These are phyloP conservation scores for Lachnellula occidentalis DNA, from an alignment of 2,329 filamentous ascomycete genomes.

Conservation along the genomic window DNA sequence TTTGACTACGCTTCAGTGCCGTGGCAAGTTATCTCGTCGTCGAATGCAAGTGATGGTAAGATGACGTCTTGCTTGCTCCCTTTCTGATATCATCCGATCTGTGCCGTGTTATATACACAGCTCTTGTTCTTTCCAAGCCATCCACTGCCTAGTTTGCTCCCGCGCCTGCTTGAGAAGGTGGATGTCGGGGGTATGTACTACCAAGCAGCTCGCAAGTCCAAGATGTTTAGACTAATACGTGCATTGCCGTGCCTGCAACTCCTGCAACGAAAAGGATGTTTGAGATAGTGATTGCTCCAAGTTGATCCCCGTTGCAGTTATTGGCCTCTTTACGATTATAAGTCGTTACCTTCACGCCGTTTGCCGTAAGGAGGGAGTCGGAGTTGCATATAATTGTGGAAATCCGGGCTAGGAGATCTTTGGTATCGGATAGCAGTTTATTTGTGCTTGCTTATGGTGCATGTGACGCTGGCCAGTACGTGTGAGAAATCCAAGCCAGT, in stretches of 20 bases:
- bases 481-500: too few relatives aligned
- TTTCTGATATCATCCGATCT: not conserved
- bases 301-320: not conserved
- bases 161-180: not conserved
- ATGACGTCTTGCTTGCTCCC: not conserved
- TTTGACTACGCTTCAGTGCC: too few relatives aligned
- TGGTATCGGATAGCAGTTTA: too few relatives aligned
- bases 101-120: not conserved
- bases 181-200: too few relatives aligned
- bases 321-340: too few relatives aligned
- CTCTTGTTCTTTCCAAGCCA: not conserved
- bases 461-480: too few relatives aligned
- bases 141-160: not conserved
- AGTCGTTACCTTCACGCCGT: too few relatives aligned
- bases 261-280: not conserved
- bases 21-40: too few relatives aligned
- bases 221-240: not conserved
- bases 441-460: too few relatives aligned
- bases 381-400: too few relatives aligned
- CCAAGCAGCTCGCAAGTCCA: not conserved
- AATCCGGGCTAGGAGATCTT: too few relatives aligned
- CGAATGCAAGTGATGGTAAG: not conserved
- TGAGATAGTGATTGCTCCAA: not conserved
- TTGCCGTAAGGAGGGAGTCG: too few relatives aligned
- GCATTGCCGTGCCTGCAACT: not conserved